These are phyloP conservation scores for Ormosia semicastrata DNA, from an alignment of 306 rosid genomes.

Conservation along the genomic window DNA sequence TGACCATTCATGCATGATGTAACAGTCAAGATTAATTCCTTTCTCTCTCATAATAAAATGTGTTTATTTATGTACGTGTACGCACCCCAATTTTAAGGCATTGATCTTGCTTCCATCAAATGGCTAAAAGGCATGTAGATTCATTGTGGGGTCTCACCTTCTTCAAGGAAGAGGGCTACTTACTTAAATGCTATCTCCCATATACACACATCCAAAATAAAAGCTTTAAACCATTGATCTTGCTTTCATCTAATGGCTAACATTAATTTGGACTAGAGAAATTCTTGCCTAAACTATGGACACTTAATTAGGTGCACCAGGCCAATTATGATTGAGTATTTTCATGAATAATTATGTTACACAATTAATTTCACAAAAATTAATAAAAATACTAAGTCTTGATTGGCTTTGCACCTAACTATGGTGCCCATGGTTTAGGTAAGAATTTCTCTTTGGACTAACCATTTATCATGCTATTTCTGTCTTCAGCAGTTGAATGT, in stretches of 20 bases:
- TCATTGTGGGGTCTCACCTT: neutral
- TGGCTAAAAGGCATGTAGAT: neutral
- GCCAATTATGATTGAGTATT: no score
- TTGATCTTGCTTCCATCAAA: neutral
- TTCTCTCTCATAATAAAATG: neutral
- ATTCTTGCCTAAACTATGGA: no score
- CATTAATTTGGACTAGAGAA: neutral
- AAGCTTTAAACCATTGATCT: neutral
- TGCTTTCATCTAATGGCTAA: neutral
- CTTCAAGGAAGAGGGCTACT: neutral
- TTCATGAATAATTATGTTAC: no score
- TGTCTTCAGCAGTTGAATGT: neutral
- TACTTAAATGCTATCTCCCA: slow-evolving; percentile 12
- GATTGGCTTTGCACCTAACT: no score
- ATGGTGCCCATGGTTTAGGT: no score
- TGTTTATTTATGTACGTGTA: neutral
- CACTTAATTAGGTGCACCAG: no score
- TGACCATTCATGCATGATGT: neutral
- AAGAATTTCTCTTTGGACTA: no score
- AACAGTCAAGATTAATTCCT: neutral
- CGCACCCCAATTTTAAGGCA: neutral
- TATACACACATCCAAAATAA: neutral
- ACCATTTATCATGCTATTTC: neutral
- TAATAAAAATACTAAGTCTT: no score
- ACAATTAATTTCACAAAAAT: no score